Evolutionary conservation across 2,329 filamentous ascomycete genomes (phyloP), one percentile per base, ranked within the genome.

Genomic region (Xylaria arbuscula): DNA sequence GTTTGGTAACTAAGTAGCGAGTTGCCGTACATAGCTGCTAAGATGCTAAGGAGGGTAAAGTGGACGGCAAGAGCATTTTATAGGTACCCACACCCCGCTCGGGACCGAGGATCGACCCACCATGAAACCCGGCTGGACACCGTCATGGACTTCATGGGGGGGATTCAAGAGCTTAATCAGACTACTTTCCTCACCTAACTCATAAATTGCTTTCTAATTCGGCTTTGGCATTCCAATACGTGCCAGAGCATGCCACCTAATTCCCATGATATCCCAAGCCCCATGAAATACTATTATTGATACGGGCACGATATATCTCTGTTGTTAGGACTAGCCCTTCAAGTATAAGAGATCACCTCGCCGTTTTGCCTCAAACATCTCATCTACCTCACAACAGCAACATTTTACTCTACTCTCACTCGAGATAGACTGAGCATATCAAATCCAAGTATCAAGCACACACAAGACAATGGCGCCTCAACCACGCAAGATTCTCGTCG

Each of bases 401-500:
- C 19, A 9, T 38, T 28, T 10, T 40, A 54, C 36, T 9, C 22
- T 28, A 34, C 1, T 42, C 22, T 15, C 36, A 15, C 28, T 47
- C n/a, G 9, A 58, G 56, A 34, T 34, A 22, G 50, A 38, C 3
- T 19, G 5, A 19, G 10, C n/a, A 10, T 7, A 51, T 22, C 28
- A 3, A 58, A 0, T 54, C 4, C 1, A 2, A 38, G 22, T 13
- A 28, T 22, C 17, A 50, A 11, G 50, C 3, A 48, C 13, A 22
- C 28, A 45, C 40, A 45, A 45, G 13, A 58, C n/a, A 22, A 76
- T 75, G 74, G 47, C 70, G 17, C 54, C 62, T 19, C 17, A 48
- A 47, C 19, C 57, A 22, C 59, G 64, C 53, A 76, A 70, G 10
- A 76, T 81, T 61, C 78, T 80, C 69, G 69, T 81, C 68, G 75